Percentiles rank a stretch among this genome's conserved stretches.
Conservation (phyloP, 176 grass and related monocot genomes). For the Oryza meyeriana region DNA sequence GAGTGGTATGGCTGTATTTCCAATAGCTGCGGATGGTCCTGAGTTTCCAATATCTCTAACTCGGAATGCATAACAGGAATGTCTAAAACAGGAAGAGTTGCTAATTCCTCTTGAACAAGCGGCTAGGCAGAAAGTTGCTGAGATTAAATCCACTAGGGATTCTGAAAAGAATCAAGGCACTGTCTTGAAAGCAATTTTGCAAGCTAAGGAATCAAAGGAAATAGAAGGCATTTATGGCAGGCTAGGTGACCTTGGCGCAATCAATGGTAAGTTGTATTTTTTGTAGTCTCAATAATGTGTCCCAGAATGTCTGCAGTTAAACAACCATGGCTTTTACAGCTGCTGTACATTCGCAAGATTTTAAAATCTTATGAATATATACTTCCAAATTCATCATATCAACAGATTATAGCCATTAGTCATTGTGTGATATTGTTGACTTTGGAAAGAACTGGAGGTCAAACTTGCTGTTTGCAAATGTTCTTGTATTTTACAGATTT, state of each 20-base stretch:
- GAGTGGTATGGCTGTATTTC: background rate
- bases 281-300: background rate
- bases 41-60: constrained; percentile 3
- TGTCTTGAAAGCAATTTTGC: constrained; percentile 84
- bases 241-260: constrained; percentile 92
- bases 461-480: background rate
- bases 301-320: background rate
- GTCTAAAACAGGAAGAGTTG: constrained; percentile 62
- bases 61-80: constrained; percentile 55
- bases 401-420: background rate
- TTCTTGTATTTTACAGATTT: background rate
- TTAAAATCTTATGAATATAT: background rate
- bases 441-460: background rate
- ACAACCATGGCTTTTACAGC: background rate
- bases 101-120: constrained; percentile 80
- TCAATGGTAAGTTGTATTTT: constrained; percentile 61
- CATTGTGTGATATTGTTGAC: background rate
- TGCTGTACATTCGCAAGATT: background rate
- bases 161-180: constrained; percentile 73
- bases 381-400: background rate
- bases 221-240: constrained; percentile 94
- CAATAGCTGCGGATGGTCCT: background rate
- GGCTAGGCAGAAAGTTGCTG: constrained; percentile 76
- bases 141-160: constrained; percentile 67
- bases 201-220: constrained; percentile 91